Percentiles rank a stretch among this genome's conserved stretches.
Evolutionary conservation across 768 basidiomycete species (phyloP).

Genomic region (Termitomyces sp.): DNA sequence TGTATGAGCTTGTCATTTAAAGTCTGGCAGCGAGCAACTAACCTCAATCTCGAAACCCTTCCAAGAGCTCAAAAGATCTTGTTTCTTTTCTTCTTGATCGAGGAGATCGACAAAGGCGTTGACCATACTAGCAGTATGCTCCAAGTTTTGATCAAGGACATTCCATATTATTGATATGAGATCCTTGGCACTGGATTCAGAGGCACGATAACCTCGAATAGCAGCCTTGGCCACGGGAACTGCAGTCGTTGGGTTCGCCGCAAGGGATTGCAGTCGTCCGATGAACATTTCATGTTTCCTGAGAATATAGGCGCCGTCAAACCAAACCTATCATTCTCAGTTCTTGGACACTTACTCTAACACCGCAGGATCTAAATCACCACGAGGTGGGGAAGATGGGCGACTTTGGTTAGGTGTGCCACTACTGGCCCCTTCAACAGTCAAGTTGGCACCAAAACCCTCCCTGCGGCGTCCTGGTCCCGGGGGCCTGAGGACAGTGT

Average conservation of each 20-base stretch:
- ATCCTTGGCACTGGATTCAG: slow-evolving; percentile 79
- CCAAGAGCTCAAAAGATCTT: slow-evolving; percentile 71
- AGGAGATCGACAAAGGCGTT: slow-evolving; percentile 67
- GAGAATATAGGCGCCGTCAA: slow-evolving; percentile 1
- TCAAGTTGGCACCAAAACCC: slow-evolving; percentile 58
- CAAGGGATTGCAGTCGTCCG: slow-evolving; percentile 52
- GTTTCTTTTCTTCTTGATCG: slow-evolving; percentile 83
- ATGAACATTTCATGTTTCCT: slow-evolving; percentile 70
- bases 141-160: slow-evolving; percentile 38
- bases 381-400: slow-evolving; percentile 34
- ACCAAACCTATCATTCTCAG: background rate
- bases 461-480: slow-evolving; percentile 48
- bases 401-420: slow-evolving; percentile 23
- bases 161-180: slow-evolving; percentile 67
- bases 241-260: slow-evolving; percentile 53
- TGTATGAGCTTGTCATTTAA: background rate
- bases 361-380: slow-evolving; percentile 48
- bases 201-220: slow-evolving; percentile 69
- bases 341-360: slow-evolving; percentile 42
- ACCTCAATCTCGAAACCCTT: slow-evolving; percentile 84
- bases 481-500: slow-evolving; percentile 17
- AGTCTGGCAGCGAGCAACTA: slow-evolving; percentile 6
- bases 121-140: slow-evolving; percentile 70
- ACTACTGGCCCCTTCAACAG: slow-evolving; percentile 24
- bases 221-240: slow-evolving; percentile 66